Evolutionary conservation across 352 stramenopile genomes (phyloP), one percentile per base, ranked within the genome.

Genomic region (Pythium sp.): DNA sequence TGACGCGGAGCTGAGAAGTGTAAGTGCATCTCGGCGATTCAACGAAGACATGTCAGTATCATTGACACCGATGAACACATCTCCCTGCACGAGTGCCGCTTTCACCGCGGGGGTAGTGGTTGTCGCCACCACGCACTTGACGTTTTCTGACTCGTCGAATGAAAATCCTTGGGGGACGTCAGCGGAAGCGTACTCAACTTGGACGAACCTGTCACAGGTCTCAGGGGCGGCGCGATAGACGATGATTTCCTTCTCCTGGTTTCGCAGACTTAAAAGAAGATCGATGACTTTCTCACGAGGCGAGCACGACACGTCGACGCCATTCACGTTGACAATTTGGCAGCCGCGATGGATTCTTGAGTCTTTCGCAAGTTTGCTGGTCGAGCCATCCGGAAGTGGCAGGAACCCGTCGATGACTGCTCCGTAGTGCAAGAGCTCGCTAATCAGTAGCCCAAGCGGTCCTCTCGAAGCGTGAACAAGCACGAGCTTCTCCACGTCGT

Each of bases 401-500:
- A 84, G 77, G 41, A 89, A 86, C 5, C 64, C 74, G 20, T 87
- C 76, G n/a, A 91, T 67, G 62, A 88, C 72, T 5, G 77, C 82
- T 12, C 79, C 75, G 43, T 83, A 78, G 14, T 59, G 56, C 38
- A 85, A 67, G 36, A 49, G 58, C 26, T 88, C 74, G 38, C 77
- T 80, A 47, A 89, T 80, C 24, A 79, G 63, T 7, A 89, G 55
- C 3, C 80, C 82, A 3, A 91, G 67, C 0, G 80, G 81, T 3
- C 82, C 82, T n/a, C 58, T 69, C 0, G 77, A 74, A n/a, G 77
- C 72, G 1, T 73, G 65, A 32, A 79, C 65, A 12, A 79, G 70
- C 49, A 86, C 72, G 11, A 89, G 67, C 64, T 88, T 89, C 64
- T 84, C 82, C 2, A 87, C 68, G 47, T 91, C 82, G 56, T 75